Conservation (phyloP, 108 stramenopile genomes). For the Phaeodactylum tricornutum region DNA sequence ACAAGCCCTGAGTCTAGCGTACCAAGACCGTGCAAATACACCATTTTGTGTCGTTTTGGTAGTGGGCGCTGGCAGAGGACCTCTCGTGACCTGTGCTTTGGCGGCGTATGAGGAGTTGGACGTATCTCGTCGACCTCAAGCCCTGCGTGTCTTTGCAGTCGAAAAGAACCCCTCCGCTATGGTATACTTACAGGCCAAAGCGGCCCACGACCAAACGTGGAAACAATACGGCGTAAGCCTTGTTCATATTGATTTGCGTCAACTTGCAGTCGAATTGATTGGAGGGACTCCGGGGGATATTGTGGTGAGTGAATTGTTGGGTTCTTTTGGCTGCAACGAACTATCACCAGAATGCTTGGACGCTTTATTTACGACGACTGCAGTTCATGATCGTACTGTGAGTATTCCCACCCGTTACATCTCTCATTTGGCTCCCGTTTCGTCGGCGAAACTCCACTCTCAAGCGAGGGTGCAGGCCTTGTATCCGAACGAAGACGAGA, state of each 20-base stretch:
- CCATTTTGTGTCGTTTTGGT: constrained; percentile 65
- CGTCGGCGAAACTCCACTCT: constrained; percentile 75
- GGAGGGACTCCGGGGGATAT: constrained; percentile 62
- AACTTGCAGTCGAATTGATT: constrained; percentile 28
- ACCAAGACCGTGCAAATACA: neutral
- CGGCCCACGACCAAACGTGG: constrained; percentile 51
- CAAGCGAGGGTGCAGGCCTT: constrained; percentile 64
- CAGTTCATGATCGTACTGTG: constrained; percentile 15
- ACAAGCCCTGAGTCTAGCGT: constrained; percentile 38
- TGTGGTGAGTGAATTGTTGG: constrained; percentile 93
- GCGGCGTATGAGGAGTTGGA: constrained; percentile 39
- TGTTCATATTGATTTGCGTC: constrained; percentile 88
- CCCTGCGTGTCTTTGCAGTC: constrained; percentile 60
- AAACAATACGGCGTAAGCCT: constrained; percentile 33
- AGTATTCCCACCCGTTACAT: constrained; percentile 84
- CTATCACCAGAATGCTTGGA: constrained; percentile 97
- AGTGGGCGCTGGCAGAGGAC: constrained; percentile 96
- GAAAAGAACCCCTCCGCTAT: constrained; percentile 98
- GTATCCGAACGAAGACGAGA: constrained; percentile 20
- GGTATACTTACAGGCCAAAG: constrained; percentile 81
- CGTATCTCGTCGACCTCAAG: constrained; percentile 1
- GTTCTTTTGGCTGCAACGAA: constrained; percentile 97
- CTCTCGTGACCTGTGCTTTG: constrained; percentile 81
- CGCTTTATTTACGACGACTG: constrained; percentile 50
- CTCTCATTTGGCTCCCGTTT: constrained; percentile 84